Conservation (phyloP, 441 rosid species). For the Populus hybrid region DNA sequence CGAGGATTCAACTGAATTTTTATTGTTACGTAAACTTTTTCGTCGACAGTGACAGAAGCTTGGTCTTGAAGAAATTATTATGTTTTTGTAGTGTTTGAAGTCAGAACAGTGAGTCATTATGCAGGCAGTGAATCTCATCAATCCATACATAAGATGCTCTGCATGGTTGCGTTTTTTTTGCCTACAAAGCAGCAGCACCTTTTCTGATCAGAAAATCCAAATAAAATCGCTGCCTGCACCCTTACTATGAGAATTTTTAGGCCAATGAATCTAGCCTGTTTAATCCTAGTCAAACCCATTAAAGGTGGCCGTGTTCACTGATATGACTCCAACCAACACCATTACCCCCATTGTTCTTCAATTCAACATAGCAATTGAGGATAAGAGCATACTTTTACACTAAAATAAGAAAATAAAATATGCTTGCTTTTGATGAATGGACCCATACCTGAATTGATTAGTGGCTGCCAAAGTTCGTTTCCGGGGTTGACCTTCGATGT, state of each 20-base stretch:
- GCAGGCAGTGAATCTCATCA: neutral
- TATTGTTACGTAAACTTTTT: neutral
- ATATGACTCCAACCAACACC: slow-evolving; percentile 2
- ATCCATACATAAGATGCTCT: neutral
- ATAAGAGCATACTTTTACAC: neutral
- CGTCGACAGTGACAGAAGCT: neutral
- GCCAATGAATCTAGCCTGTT: neutral
- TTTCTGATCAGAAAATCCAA: neutral
- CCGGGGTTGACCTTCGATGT: slow-evolving; percentile 8
- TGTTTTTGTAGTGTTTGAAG: neutral
- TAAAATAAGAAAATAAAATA: neutral
- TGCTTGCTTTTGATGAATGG: neutral
- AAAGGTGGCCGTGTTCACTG: neutral
- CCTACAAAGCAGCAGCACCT: neutral
- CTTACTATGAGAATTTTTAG: neutral
- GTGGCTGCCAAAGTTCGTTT: slow-evolving; percentile 36
- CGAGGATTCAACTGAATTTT: neutral
- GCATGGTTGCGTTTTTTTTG: neutral
- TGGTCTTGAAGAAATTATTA: neutral
- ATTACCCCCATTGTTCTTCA: neutral
- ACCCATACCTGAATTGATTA: slow-evolving; percentile 51
- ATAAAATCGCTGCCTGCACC: neutral
- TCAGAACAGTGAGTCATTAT: neutral
- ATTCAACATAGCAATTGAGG: neutral
- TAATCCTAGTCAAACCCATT: neutral